Evolutionary conservation across 805 yeast genomes (phyloP), one percentile per base, ranked within the genome.

Genomic region (Hanseniaspora opuntiae): DNA sequence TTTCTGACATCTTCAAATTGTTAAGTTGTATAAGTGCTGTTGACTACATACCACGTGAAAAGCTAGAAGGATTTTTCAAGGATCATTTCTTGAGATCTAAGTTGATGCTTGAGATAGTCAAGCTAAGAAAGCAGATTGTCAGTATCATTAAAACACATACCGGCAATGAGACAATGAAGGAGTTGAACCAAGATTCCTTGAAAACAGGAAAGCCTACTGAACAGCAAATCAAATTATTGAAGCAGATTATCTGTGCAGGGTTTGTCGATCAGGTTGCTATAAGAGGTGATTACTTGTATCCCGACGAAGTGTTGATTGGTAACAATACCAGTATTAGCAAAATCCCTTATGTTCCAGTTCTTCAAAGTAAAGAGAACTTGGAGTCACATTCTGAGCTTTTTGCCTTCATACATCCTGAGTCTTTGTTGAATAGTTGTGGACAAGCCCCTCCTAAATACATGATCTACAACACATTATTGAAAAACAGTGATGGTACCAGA

Each of bases 211-310:
- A 84, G 7, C 97, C 97, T 0, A 68, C 74, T 9, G 76, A 77
- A 37, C 63, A 68, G 6, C 98, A 93, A 68, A 63, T 87, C 5
- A 75, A 79, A 52, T 84, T 93, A 0, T 67, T 93, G 57, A 89
- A 87, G 62, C 99, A 93, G 67, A 89, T 93, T 80, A 73, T 90
- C 3, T 78, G 96, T 6, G 82, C 97, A 0, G 98, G 97, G 0
- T 93, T 85, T 61, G 74, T 93, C 39, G 99, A 93, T 65, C 95
- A 86, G 63, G 76, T 90, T 22, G 95, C 95, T 1, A 76, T 86
- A 16, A 74, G 97, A 57, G 89, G 86, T 1, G 97, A 89, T 62
- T 56, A 54, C n/a, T 59, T 79, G 33, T 68, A 80, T 7, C 79
- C 85, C 19, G 71, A 80, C 1, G 95, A 84, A 19, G 72, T 79